phyloP scores from a whole-genome alignment of 768 basidiomycete genomes.

The Mycena filopes region DNA sequence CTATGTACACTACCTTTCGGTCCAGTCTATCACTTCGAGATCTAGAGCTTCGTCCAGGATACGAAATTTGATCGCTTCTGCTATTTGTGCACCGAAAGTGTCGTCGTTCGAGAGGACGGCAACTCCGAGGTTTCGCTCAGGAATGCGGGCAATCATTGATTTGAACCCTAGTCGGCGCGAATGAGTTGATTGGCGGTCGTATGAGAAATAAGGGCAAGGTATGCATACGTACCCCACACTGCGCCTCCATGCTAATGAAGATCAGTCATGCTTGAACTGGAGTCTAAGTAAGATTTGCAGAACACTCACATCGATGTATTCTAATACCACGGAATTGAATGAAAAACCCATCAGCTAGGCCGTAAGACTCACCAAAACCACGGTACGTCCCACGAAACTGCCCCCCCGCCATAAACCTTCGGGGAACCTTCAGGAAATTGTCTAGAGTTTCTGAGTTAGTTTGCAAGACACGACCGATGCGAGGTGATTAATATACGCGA shows the following conservation, averaged over 20 bases:
- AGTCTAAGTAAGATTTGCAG: too few relatives aligned
- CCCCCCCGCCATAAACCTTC: constrained; percentile 38
- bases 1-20: constrained; percentile 19
- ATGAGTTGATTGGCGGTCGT: too few relatives aligned
- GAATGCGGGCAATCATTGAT: neutral
- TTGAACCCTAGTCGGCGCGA: constrained; percentile 1
- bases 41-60: constrained; percentile 2
- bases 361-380: constrained; percentile 28
- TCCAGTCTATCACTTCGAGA: neutral
- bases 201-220: neutral
- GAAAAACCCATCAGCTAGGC: too few relatives aligned
- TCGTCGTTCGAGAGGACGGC: constrained; percentile 18
- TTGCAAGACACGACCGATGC: too few relatives aligned
- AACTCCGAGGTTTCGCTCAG: neutral
- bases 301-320: too few relatives aligned
- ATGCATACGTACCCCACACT: too few relatives aligned
- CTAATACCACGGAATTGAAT: too few relatives aligned
- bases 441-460: too few relatives aligned
- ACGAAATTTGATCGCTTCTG: constrained; percentile 10
- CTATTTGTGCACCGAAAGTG: neutral
- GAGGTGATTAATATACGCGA: constrained; percentile 33
- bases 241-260: too few relatives aligned
- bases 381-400: constrained; percentile 33
- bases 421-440: constrained; percentile 36
- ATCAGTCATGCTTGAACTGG: too few relatives aligned